These are phyloP conservation scores for Stephania japonica DNA, from an alignment of 164 flowering plant species.

Conservation along the genomic window DNA sequence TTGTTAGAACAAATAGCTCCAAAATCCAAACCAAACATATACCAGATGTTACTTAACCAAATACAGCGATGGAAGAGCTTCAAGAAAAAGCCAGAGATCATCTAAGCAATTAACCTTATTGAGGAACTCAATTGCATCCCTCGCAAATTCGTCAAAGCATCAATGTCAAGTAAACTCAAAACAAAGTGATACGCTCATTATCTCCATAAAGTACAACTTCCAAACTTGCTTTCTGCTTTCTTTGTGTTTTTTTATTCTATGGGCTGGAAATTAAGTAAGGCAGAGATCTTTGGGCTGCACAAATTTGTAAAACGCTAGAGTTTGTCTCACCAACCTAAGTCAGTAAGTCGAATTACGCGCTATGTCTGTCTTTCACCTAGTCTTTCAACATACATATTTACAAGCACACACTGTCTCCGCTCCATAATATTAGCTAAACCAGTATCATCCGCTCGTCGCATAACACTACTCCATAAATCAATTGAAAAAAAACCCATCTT, in stretches of 20 bases:
- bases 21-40: not conserved
- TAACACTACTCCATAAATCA: not conserved
- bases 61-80: not conserved
- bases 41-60: no score
- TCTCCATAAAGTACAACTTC: no score
- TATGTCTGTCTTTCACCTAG: not conserved
- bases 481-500: not conserved
- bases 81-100: not conserved
- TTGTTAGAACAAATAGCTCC: not conserved
- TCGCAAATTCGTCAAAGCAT: not conserved
- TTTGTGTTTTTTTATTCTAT: no score
- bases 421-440: no score
- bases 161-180: not conserved
- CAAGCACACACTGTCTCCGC: not conserved
- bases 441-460: not conserved
- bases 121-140: conserved; percentile 2
- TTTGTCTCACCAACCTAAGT: not conserved
- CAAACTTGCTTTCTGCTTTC: no score
- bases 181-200: no score
- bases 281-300: not conserved
- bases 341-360: no score
- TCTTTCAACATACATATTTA: not conserved
- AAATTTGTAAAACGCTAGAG: not conserved
- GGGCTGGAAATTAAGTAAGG: not conserved
- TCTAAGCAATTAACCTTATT: not conserved